Evolutionary conservation across 1,284 basidiomycete species (phyloP).

Genomic region (Tilletia caries): DNA sequence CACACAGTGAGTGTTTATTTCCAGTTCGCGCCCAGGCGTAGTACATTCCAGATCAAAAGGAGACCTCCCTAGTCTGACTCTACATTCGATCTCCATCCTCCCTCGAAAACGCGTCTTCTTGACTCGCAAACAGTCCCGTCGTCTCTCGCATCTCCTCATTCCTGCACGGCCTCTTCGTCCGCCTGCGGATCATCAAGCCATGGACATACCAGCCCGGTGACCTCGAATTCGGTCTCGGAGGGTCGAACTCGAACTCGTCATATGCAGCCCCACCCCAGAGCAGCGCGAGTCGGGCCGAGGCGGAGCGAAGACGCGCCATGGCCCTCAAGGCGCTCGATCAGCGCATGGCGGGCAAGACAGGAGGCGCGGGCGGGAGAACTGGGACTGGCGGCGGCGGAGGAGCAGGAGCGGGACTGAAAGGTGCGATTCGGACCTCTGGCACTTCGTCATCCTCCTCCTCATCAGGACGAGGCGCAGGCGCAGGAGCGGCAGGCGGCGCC

Average conservation of each 20-base stretch:
- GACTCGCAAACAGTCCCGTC: constrained; percentile 60
- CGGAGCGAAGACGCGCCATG: constrained; percentile 65
- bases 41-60: no score
- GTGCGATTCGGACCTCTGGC: constrained; percentile 1
- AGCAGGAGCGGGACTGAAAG: neutral
- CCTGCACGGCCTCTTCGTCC: constrained; percentile 64
- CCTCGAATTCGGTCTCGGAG: constrained; percentile 69
- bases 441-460: no score
- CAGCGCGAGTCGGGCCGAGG: constrained; percentile 30
- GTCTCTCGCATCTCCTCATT: constrained; percentile 62
- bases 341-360: constrained; percentile 63
- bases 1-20: constrained; percentile 56
- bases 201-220: constrained; percentile 69
- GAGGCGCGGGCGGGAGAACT: constrained; percentile 16
- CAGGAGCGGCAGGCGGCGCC: neutral
- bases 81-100: neutral
- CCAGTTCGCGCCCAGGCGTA: constrained; percentile 54
- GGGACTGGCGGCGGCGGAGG: constrained; percentile 5
- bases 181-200: constrained; percentile 70
- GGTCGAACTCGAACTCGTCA: neutral
- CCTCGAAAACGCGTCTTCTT: neutral
- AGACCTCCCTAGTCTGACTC: no score
- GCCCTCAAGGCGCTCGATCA: constrained; percentile 94
- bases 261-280: neutral
- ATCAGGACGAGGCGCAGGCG: neutral